Base-by-base conservation (phyloP, 192 early-diverging fungal genomes). In the Kappamyces sp. region DNA sequence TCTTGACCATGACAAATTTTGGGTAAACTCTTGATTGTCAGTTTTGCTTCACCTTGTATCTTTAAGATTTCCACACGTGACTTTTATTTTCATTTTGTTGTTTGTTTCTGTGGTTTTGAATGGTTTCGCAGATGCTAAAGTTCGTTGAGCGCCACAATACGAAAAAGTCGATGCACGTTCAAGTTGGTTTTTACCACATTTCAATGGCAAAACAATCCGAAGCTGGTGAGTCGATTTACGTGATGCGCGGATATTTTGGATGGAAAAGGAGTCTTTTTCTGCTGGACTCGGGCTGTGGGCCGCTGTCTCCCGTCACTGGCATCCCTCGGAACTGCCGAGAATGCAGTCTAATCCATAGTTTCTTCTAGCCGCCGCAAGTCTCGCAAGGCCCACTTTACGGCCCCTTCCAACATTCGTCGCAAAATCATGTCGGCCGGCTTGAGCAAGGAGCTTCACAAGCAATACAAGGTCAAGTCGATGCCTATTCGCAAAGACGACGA, bases 361-460 rank as follows among this genome's bases (percentile, higher is more conserved):
- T 63, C 70, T 39, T 55, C 55, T 38, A 60, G 55, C 58, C 60
- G 65, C 36, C 65, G 70, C 35, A 72, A 72, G 63, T 64, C 60
- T 65, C 86, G 94, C 78, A 94, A 93, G 87, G 95, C 94, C 66
- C 97, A 99, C 88, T 97, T 99, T 86, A 76, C 90, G 64, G 97
- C 95, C 62, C 90, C 95, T 51, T 94, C 93, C 63, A 78, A 84
- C 80, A 77, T 89, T 72, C 87, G 95, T 67, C 86, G 92, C 74
- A 90, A 87, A 83, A 93, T 98, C 78, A 93, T 99, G 94, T 87
- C 86, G 64, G 87, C 97, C 66, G 69, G 84, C 70, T 86, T 99
- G 75, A 90, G 89, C 75, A 99, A 99, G 93, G 97, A 98, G 70
- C 86, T 99, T 72, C 82, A 90, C 65, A 90, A 93, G 73, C 92